phyloP scores from a whole-genome alignment of 2,329 filamentous ascomycete species.

The Piedraia hortae region DNA sequence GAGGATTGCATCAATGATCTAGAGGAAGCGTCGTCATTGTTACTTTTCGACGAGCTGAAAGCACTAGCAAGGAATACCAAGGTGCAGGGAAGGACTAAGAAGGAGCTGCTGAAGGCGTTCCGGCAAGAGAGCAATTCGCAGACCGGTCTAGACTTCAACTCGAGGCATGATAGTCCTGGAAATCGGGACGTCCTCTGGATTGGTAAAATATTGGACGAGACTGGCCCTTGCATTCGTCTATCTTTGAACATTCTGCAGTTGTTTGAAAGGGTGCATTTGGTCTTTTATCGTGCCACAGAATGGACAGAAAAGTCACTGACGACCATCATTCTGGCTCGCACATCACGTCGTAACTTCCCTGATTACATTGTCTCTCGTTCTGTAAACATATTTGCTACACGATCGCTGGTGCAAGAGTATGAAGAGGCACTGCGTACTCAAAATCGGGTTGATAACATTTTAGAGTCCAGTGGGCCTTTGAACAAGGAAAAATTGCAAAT shows the following conservation, averaged over 20 bases:
- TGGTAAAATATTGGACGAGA: slow-evolving; percentile 45
- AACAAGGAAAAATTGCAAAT: slow-evolving; percentile 35
- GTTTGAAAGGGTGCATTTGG: slow-evolving; percentile 80
- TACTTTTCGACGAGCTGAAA: slow-evolving; percentile 76
- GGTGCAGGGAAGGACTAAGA: slow-evolving; percentile 66
- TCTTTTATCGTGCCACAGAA: slow-evolving; percentile 85
- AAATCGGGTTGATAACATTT: slow-evolving; percentile 48
- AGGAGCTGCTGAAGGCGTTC: slow-evolving; percentile 47
- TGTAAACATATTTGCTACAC: slow-evolving; percentile 60
- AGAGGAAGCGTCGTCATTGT: slow-evolving; percentile 55
- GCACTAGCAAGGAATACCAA: slow-evolving; percentile 60
- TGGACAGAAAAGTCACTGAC: slow-evolving; percentile 96
- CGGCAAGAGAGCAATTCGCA: slow-evolving; percentile 49
- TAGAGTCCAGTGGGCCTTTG: slow-evolving; percentile 52
- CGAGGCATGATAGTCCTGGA: slow-evolving; percentile 16
- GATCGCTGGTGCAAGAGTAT: slow-evolving; percentile 55
- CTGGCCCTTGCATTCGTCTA: slow-evolving; percentile 63
- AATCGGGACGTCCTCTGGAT: slow-evolving; percentile 52
- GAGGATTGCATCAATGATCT: slow-evolving; percentile 45
- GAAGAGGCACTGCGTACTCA: slow-evolving; percentile 66
- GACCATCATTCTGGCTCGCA: slow-evolving; percentile 78
- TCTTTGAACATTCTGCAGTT: slow-evolving; percentile 45
- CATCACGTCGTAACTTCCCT: slow-evolving; percentile 65
- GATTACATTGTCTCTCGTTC: slow-evolving; percentile 75
- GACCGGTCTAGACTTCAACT: slow-evolving; percentile 36